Evolutionary conservation across 2,329 filamentous ascomycete species (phyloP).

Genomic region (Pseudogymnoascus verrucosus): DNA sequence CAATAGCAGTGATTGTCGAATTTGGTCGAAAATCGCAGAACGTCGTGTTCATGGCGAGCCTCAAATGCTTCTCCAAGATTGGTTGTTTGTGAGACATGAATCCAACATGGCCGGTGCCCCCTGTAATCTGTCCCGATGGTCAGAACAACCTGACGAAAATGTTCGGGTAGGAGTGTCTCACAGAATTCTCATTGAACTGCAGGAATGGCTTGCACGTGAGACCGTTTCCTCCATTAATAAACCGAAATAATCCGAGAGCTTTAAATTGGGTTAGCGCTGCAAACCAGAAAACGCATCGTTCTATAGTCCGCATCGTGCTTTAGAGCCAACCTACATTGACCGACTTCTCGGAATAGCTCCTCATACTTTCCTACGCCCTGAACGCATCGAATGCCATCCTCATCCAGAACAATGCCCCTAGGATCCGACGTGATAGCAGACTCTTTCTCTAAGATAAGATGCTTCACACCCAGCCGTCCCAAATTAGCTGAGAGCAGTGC

Average conservation of each 20-base stretch:
- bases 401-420: conserved; percentile 28
- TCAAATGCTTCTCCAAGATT: conserved; percentile 18
- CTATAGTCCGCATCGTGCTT: too few relatives aligned
- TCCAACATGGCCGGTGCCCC: conserved; percentile 26
- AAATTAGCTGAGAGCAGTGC: conserved; percentile 26
- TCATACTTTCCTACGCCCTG: conserved; percentile 27
- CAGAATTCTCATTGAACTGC: conserved; percentile 20
- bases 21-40: not conserved
- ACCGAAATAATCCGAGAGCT: conserved; percentile 16
- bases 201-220: conserved; percentile 22
- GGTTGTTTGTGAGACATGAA: conserved; percentile 28
- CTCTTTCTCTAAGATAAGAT: conserved; percentile 27
- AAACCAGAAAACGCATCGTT: not conserved
- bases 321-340: conserved; percentile 17
- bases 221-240: conserved; percentile 21
- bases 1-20: not conserved
- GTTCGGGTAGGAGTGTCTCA: not conserved
- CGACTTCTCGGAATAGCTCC: conserved; percentile 24
- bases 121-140: conserved; percentile 17
- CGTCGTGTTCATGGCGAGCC: not conserved
- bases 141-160: not conserved
- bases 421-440: conserved; percentile 27
- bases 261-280: not conserved
- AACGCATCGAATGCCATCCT: conserved; percentile 27
- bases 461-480: conserved; percentile 19